A percentile compares a stretch with the other conserved stretches of the same genome.
Conservation (phyloP, 345 rosid species). For the Odontarrhena argentea region DNA sequence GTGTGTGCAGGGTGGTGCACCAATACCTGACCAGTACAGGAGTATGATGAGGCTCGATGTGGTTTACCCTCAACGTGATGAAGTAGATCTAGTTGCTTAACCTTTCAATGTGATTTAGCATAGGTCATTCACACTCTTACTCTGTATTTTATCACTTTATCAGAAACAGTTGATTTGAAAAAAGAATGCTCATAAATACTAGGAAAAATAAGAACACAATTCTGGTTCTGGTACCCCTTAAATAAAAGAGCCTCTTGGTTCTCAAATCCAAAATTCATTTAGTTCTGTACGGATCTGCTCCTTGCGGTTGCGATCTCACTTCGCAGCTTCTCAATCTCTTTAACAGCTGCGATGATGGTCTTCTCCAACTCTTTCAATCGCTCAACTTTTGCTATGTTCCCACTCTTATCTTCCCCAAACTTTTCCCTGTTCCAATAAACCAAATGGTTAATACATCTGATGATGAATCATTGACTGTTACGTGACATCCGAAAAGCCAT, state of each 20-base stretch:
- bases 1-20: constrained; percentile 74
- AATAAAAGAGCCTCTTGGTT: neutral
- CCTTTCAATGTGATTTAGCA: neutral
- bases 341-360: constrained; percentile 61
- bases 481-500: constrained; percentile 14
- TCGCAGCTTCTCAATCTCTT: constrained; percentile 62
- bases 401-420: constrained; percentile 68
- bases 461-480: constrained; percentile 18
- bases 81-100: constrained; percentile 78
- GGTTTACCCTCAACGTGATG: constrained; percentile 73
- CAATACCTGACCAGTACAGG: constrained; percentile 61
- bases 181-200: constrained; percentile 6
- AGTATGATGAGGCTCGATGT: constrained; percentile 94
- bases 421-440: constrained; percentile 49
- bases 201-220: constrained; percentile 12
- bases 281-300: constrained; percentile 15
- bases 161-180: constrained; percentile 13
- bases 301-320: constrained; percentile 46
- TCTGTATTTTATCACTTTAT: neutral
- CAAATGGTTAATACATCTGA: constrained; percentile 13
- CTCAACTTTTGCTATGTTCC: constrained; percentile 63
- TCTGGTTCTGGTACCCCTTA: constrained; percentile 18
- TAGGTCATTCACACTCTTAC: neutral
- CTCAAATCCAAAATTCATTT: neutral
- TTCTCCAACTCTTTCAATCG: constrained; percentile 68